Percentiles rank a stretch among this genome's conserved stretches.
These are phyloP conservation scores for Saccharum hybrid DNA, from an alignment of 202 grass and related monocot genomes.

Conservation along the genomic window DNA sequence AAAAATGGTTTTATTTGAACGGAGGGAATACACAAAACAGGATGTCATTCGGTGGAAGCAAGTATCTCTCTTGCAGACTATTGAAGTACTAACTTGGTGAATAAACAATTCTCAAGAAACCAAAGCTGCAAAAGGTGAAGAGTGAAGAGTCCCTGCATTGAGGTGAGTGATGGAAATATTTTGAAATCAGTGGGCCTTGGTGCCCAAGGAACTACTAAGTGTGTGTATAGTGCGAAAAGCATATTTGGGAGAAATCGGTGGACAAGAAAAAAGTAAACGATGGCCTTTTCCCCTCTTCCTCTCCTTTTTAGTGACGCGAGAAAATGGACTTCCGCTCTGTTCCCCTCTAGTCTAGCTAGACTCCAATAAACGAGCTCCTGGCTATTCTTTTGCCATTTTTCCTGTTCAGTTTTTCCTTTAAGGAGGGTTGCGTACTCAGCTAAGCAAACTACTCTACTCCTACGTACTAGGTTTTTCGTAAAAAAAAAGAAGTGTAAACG, in stretches of 20 bases:
- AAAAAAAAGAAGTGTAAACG: neutral
- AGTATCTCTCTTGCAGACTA: constrained; percentile 22
- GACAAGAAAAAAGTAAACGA: constrained; percentile 31
- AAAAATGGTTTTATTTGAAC: too few relatives aligned
- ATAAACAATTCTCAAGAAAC: neutral
- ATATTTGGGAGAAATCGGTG: constrained; percentile 27
- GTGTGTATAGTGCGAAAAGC: neutral
- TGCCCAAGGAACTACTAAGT: constrained; percentile 9
- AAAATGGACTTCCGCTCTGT: neutral
- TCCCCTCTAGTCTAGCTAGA: too few relatives aligned
- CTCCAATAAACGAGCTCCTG: neutral
- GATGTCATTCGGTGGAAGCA: neutral
- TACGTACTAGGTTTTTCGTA: neutral
- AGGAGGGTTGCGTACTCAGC: neutral
- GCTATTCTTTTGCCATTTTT: neutral
- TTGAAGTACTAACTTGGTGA: neutral
- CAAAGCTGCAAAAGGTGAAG: constrained; percentile 23
- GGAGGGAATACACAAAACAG: too few relatives aligned
- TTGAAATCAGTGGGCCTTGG: constrained; percentile 15
- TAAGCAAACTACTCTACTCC: neutral
- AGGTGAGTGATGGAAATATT: neutral
- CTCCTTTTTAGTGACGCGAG: constrained; percentile 14
- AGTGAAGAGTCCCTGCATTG: neutral
- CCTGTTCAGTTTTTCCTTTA: too few relatives aligned
- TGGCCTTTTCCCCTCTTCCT: neutral